Conservation (phyloP, 108 stramenopile species). For the Ochromonas danica region DNA sequence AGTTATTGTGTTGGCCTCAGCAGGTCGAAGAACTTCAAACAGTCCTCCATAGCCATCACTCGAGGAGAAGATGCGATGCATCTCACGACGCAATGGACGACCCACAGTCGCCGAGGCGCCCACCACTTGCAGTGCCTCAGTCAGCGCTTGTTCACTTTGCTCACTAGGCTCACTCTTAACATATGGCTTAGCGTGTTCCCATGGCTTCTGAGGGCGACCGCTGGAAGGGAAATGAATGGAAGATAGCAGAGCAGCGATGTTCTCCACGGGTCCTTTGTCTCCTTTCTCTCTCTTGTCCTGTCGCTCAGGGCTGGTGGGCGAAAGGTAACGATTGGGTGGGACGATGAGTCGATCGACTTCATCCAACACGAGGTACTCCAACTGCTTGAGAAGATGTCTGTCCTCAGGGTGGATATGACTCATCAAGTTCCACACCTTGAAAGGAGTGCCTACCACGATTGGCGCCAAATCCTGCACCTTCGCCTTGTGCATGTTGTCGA, state of each 20-base stretch:
- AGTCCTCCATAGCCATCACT: too few relatives aligned
- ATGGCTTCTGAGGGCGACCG: not conserved
- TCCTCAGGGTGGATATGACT: constrained; percentile 32
- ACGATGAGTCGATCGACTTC: constrained; percentile 47
- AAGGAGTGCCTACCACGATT: constrained; percentile 46
- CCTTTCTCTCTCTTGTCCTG: too few relatives aligned
- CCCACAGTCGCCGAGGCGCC: constrained; percentile 91
- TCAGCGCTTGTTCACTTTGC: not conserved
- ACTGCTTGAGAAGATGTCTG: not conserved
- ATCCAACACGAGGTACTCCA: constrained; percentile 47
- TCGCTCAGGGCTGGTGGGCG: too few relatives aligned
- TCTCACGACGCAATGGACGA: constrained; percentile 77
- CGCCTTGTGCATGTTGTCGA: constrained; percentile 21
- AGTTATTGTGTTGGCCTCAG: too few relatives aligned
- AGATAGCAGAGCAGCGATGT: too few relatives aligned
- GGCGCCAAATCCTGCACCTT: constrained; percentile 42
- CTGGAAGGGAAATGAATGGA: too few relatives aligned
- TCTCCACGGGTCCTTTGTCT: too few relatives aligned
- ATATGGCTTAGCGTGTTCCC: too few relatives aligned
- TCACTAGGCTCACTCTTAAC: not conserved
- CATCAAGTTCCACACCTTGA: constrained; percentile 30
- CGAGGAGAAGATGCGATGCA: too few relatives aligned
- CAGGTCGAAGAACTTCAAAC: too few relatives aligned
- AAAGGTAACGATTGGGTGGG: not conserved
- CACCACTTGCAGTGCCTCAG: constrained; percentile 69